Evolutionary conservation across 805 yeast species (phyloP).

Genomic region (Yamadazyma ubonensis): DNA sequence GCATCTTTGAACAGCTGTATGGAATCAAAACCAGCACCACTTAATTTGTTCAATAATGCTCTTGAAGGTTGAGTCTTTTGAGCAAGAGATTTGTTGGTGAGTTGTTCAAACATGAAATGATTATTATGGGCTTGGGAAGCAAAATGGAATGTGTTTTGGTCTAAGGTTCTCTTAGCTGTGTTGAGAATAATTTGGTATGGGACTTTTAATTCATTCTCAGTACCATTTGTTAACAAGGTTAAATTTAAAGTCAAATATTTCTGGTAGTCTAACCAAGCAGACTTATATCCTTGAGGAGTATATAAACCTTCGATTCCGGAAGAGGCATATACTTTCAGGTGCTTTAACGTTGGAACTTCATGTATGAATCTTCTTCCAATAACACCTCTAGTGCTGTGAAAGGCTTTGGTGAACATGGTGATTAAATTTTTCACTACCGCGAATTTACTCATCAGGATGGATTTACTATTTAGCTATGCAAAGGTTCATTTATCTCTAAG

Average conservation of each 20-base stretch:
- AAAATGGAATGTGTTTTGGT: conserved; percentile 72
- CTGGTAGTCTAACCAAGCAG: conserved; percentile 85
- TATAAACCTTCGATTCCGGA: conserved; percentile 66
- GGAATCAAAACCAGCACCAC: conserved; percentile 31
- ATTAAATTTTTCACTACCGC: conserved; percentile 6
- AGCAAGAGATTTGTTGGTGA: conserved; percentile 36
- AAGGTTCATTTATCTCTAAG: conserved; percentile 9
- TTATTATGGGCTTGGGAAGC: conserved; percentile 93
- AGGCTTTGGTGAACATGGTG: conserved; percentile 8
- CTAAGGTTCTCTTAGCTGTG: conserved; percentile 64
- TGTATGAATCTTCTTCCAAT: conserved; percentile 46
- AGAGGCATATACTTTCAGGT: conserved; percentile 35
- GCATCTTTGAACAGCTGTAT: conserved; percentile 52
- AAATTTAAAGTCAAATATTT: conserved; percentile 57
- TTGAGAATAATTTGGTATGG: conserved; percentile 70
- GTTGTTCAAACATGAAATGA: conserved; percentile 79
- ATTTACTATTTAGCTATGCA: background rate
- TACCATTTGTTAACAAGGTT: conserved; percentile 68
- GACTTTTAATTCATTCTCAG: conserved; percentile 70
- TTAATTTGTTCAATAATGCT: conserved; percentile 36
- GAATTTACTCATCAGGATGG: background rate
- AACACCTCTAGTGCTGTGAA: background rate
- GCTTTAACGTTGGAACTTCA: conserved; percentile 57
- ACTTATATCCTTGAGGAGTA: conserved; percentile 61
- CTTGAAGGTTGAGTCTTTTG: conserved; percentile 36